Evolutionary conservation across 345 rosid genomes (phyloP).

Genomic region (Dovyalis caffra): DNA sequence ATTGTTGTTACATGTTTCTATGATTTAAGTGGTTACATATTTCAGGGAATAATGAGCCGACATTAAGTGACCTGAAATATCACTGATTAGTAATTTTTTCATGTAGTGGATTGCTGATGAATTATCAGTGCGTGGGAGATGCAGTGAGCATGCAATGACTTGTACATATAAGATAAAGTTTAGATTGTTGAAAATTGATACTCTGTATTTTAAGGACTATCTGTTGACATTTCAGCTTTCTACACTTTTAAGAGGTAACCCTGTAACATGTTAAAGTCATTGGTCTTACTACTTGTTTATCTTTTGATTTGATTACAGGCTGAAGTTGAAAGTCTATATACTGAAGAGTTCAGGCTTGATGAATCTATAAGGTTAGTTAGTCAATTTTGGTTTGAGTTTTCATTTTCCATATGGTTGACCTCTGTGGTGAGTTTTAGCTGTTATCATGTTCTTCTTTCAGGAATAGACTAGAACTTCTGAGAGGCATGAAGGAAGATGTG

Average conservation of each 20-base stretch:
- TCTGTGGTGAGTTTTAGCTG: conserved; percentile 16
- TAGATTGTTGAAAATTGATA: not conserved
- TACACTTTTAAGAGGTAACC: not conserved
- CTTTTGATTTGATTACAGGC: conserved; percentile 34
- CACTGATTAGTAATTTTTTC: not conserved
- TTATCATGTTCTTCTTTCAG: conserved; percentile 36
- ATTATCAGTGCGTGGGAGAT: not conserved
- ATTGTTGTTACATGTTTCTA: not conserved
- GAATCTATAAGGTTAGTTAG: conserved; percentile 57
- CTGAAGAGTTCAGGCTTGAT: conserved; percentile 56
- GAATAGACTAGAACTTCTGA: conserved; percentile 53
- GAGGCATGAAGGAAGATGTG: conserved; percentile 52
- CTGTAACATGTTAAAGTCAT: not conserved
- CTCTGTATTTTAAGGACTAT: not conserved
- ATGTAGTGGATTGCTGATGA: not conserved
- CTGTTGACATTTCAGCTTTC: not conserved
- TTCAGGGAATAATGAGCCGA: not conserved
- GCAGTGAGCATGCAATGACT: not conserved
- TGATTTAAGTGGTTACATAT: not conserved
- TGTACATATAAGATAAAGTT: not conserved
- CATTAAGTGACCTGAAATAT: not conserved
- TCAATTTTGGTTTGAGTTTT: conserved; percentile 8
- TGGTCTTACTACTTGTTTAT: not conserved
- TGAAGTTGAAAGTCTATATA: conserved; percentile 49
- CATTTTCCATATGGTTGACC: not conserved